A percentile compares a stretch with the other conserved stretches of the same genome.
Conservation (phyloP, 306 rosid species). For the Acacia crassicarpa region DNA sequence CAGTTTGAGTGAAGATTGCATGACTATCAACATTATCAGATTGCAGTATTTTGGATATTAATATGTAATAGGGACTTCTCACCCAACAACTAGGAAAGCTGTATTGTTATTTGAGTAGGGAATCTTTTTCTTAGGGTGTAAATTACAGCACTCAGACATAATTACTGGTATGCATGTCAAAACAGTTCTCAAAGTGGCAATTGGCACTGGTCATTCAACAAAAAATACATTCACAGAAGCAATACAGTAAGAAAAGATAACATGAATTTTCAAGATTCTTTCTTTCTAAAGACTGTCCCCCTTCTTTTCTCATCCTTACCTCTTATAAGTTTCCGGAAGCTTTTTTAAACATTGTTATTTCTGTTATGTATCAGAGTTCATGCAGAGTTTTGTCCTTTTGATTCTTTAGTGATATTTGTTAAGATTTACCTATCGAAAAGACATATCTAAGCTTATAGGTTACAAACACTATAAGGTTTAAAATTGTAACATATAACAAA, state of each 20-base stretch:
- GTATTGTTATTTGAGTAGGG: neutral
- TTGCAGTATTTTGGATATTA: conserved; percentile 3
- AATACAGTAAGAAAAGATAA: neutral
- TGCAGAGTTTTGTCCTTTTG: conserved; percentile 1
- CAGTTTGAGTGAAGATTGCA: neutral
- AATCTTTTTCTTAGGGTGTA: neutral
- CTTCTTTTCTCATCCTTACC: neutral
- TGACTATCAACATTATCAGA: neutral
- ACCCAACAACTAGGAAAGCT: neutral
- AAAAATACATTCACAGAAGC: neutral
- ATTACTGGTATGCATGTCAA: neutral
- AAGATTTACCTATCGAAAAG: conserved; percentile 6
- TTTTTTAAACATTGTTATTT: neutral
- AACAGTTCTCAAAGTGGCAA: neutral
- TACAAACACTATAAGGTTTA: neutral
- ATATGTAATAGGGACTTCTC: neutral
- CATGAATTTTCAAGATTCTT: neutral
- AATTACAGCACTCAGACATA: neutral
- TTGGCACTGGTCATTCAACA: neutral
- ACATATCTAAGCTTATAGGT: neutral
- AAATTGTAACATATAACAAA: neutral
- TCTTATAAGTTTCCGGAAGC: neutral
- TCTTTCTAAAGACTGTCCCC: neutral
- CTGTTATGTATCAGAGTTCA: neutral
- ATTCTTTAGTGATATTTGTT: neutral